Evolutionary conservation across 2,329 filamentous ascomycete genomes (phyloP).

Genomic region (Botrytis paeoniae): DNA sequence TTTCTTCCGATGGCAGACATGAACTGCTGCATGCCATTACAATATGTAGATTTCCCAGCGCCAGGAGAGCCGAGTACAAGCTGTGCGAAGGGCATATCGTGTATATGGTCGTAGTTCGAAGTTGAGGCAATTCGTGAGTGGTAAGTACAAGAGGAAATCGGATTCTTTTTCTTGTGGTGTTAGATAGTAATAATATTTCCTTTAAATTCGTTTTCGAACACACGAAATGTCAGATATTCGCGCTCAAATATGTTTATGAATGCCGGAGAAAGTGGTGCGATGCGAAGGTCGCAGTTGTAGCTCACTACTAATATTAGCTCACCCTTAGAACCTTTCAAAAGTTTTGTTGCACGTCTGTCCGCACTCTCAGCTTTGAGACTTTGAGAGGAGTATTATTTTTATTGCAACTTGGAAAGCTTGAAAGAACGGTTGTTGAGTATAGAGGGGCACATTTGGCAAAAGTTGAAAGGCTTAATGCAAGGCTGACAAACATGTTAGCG

Average conservation of each 20-base stretch:
- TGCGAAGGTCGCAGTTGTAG: neutral
- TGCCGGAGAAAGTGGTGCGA: neutral
- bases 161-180: neutral
- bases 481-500: constrained; percentile 12
- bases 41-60: constrained; percentile 95
- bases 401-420: neutral
- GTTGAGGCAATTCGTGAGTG: neutral
- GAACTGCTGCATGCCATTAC: constrained; percentile 99
- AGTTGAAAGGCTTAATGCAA: constrained; percentile 10
- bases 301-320: neutral
- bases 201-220: neutral
- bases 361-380: neutral
- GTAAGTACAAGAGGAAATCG: neutral
- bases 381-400: neutral
- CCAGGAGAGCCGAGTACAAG: constrained; percentile 92
- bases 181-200: neutral
- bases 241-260: neutral
- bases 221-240: neutral
- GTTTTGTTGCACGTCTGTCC: neutral
- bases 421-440: neutral
- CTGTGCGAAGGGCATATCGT: constrained; percentile 40
- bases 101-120: neutral
- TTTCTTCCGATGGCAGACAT: constrained; percentile 92
- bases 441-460: constrained; percentile 9
- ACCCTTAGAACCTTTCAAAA: neutral